Conservation (phyloP, 2,329 filamentous ascomycete species). For the Aspergillus neoniger region DNA sequence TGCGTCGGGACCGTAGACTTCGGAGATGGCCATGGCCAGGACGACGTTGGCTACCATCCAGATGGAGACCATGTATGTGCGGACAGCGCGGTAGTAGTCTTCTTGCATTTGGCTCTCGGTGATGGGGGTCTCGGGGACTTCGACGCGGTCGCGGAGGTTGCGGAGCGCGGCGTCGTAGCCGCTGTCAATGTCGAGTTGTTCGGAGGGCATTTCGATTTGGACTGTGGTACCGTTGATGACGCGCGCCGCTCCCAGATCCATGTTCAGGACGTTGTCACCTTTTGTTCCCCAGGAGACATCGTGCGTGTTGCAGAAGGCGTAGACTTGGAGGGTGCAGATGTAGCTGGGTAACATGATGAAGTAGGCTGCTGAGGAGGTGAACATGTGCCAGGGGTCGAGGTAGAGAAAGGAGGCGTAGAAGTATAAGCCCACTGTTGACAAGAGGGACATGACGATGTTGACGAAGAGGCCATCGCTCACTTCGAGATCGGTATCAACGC, state of each 20-base stretch:
- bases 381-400: constrained; percentile 98
- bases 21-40: constrained; percentile 88
- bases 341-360: constrained; percentile 89
- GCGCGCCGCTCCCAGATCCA: constrained; percentile 84
- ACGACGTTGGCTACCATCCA: constrained; percentile 94
- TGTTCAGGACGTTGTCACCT: constrained; percentile 92
- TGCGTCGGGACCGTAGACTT: constrained; percentile 72
- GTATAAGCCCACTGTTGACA: constrained; percentile 89
- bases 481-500: constrained; percentile 40
- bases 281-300: constrained; percentile 99
- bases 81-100: constrained; percentile 96
- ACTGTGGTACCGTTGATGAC: constrained; percentile 76
- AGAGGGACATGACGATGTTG: constrained; percentile 87
- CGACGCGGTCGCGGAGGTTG: constrained; percentile 89
- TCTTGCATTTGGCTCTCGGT: constrained; percentile 87
- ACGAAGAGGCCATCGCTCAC: constrained; percentile 90
- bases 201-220: constrained; percentile 94
- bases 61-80: constrained; percentile 94
- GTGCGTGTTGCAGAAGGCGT: constrained; percentile 99
- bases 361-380: constrained; percentile 88
- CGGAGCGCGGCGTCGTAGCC: constrained; percentile 96
- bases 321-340: constrained; percentile 96
- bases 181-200: constrained; percentile 96
- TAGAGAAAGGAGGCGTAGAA: constrained; percentile 96
- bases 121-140: constrained; percentile 65